Conservation (phyloP, 73 alveolate genomes). For the Paramecium octaurelia region DNA sequence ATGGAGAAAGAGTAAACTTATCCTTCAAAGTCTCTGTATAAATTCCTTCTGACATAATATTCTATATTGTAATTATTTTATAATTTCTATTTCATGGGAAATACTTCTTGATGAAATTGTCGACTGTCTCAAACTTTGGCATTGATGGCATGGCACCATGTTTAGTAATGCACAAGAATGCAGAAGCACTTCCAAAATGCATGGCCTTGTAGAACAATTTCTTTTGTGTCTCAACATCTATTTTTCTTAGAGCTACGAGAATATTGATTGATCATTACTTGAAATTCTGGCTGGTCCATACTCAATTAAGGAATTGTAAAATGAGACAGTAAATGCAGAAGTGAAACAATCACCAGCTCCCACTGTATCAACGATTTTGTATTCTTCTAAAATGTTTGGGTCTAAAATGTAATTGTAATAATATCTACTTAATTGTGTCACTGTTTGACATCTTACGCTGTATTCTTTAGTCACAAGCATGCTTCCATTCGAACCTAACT, state of each 20-base stretch:
- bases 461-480: slow-evolving; percentile 40
- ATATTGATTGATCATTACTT: background rate
- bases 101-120: background rate
- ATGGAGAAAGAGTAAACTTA: slow-evolving; percentile 16
- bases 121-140: slow-evolving; percentile 62
- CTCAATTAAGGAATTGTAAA: slow-evolving; percentile 29
- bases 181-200: slow-evolving; percentile 70
- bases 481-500: slow-evolving; percentile 61
- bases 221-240: slow-evolving; percentile 3
- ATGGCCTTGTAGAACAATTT: slow-evolving; percentile 52
- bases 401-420: background rate
- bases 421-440: background rate
- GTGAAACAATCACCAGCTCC: slow-evolving; percentile 79
- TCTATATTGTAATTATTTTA: background rate
- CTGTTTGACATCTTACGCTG: slow-evolving; percentile 30
- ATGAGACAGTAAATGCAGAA: slow-evolving; percentile 56
- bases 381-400: slow-evolving; percentile 45
- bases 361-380: slow-evolving; percentile 64
- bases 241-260: background rate
- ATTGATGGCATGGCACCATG: slow-evolving; percentile 72
- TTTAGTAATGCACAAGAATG: slow-evolving; percentile 60
- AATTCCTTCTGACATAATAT: background rate
- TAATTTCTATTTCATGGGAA: slow-evolving; percentile 20
- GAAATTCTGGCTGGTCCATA: background rate
- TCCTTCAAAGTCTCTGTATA: slow-evolving; percentile 32